Base-by-base conservation (phyloP, 2,329 filamentous ascomycete species). In the Cladophialophora bantiana region DNA sequence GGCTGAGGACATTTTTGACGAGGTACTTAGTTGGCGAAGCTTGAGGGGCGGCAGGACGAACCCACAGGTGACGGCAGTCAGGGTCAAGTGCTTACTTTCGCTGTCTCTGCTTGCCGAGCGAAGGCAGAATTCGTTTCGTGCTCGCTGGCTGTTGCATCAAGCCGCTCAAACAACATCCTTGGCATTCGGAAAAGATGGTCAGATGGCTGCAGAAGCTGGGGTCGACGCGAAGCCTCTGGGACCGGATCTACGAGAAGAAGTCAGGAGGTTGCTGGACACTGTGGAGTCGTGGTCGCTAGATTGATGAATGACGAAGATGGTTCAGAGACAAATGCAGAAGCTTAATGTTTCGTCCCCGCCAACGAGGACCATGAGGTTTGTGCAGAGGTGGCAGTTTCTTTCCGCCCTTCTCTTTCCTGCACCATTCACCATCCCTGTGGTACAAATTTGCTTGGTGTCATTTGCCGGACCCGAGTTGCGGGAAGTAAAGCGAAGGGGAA, bases 91-190 rank as follows among this genome's bases (percentile, higher is more conserved):
- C 45, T 50, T 50, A 26, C 45, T 50, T 13, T 50, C 45, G 7
- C 4, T 50, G 45, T 50, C 45, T 50, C 45, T 12, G 10, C 18
- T 50, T 7, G 45, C 45, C 18, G 7, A 50, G 45, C 45, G 18
- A 26, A 18, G 45, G 45, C 45, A 50, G 45, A 50, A 20, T 26
- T 20, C 45, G 26, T 50, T 50, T 50, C 45, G 45, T 20, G 45
- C 45, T 26, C 45, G 45, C 18, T 50, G 45, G 45, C 45, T 50
- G 45, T n/a, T 50, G 45, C 18, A 26, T 18, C 45, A 50, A 10
- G 45, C 45, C 3, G 45, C 45, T 20, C 18, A 50, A 26, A 50
- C 45, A 26, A 20, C 45, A 10, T 50, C 45, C 20, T 10, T 20
- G 18, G 45, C 18, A 10, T 26, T 9, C 18, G 13, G 18, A 9